Conservation (phyloP, 805 yeast genomes). For the Millerozyma miso region DNA sequence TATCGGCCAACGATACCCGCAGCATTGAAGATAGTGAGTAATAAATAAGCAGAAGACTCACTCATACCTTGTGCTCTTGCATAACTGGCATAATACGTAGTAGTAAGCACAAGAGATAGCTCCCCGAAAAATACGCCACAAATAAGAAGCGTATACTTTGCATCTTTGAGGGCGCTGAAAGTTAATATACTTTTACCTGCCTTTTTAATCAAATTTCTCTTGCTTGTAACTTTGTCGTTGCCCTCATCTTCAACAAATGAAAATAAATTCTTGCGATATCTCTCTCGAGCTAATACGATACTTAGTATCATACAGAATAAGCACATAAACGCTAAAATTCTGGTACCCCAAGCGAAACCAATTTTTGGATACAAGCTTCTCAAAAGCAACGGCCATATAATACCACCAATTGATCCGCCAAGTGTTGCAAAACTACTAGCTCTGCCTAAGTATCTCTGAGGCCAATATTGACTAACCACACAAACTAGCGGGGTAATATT, state of each 20-base stretch:
- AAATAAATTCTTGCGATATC: constrained; percentile 7
- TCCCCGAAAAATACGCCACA: constrained; percentile 30
- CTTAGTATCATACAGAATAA: constrained; percentile 18
- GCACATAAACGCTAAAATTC: constrained; percentile 22
- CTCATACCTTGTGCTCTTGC: constrained; percentile 28
- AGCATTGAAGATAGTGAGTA: constrained; percentile 28
- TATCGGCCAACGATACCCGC: constrained; percentile 28
- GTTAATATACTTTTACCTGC: constrained; percentile 3
- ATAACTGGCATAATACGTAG: constrained; percentile 32
- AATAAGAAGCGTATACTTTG: constrained; percentile 21
- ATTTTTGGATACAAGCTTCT: constrained; percentile 20
- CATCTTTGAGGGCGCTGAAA: constrained; percentile 14
- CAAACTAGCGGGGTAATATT: constrained; percentile 60
- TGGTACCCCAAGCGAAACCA: constrained; percentile 29
- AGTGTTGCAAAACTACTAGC: constrained; percentile 26
- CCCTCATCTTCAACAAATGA: constrained; percentile 1
- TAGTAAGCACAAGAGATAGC: constrained; percentile 21
- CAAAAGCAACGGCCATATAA: constrained; percentile 24
- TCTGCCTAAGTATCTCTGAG: constrained; percentile 49
- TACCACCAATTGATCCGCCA: constrained; percentile 32
- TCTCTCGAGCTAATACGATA: constrained; percentile 25
- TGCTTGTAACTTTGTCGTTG: constrained; percentile 1
- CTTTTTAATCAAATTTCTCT: constrained; percentile 1
- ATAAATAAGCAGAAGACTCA: constrained; percentile 23
- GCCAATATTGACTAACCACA: constrained; percentile 60